A percentile compares a stretch with the other conserved stretches of the same genome.
These are phyloP conservation scores for Boletus albobrunnescens DNA, from an alignment of 1,284 basidiomycete genomes.

Conservation along the genomic window DNA sequence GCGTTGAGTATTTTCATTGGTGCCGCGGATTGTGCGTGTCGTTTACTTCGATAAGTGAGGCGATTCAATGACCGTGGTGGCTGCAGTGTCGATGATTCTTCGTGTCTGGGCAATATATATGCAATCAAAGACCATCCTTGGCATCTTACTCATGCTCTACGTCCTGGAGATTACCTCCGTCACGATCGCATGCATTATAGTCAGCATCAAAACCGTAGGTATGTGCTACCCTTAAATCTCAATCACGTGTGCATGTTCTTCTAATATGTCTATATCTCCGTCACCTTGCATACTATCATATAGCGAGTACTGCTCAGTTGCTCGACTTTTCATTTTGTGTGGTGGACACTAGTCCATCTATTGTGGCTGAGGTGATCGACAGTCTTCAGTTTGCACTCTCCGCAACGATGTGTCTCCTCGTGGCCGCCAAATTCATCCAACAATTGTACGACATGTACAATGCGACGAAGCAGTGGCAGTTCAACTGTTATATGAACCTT, in stretches of 20 bases:
- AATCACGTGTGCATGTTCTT: background rate
- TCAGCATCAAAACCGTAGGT: background rate
- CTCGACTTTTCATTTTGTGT: conserved; percentile 3
- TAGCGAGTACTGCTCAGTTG: background rate
- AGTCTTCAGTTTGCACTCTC: background rate
- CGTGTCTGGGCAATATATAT: conserved; percentile 8
- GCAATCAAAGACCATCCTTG: conserved; percentile 1
- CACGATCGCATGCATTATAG: background rate
- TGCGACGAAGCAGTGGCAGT: background rate
- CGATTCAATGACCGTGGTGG: too few relatives aligned
- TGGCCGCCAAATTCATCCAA: background rate
- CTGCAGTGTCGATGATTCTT: conserved; percentile 6
- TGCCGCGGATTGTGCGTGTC: conserved; percentile 7
- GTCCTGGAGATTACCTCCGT: background rate
- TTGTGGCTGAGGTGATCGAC: background rate
- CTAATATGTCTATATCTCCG: background rate
- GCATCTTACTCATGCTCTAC: background rate
- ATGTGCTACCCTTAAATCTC: background rate
- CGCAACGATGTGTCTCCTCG: conserved; percentile 1
- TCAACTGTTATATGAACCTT: conserved; percentile 3
- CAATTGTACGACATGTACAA: background rate
- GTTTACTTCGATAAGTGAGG: too few relatives aligned
- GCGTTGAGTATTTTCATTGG: conserved; percentile 1
- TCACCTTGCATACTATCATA: too few relatives aligned
- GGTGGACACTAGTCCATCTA: background rate